Conservation (phyloP, 306 rosid species). For the Pterocarpus macrocarpus region DNA sequence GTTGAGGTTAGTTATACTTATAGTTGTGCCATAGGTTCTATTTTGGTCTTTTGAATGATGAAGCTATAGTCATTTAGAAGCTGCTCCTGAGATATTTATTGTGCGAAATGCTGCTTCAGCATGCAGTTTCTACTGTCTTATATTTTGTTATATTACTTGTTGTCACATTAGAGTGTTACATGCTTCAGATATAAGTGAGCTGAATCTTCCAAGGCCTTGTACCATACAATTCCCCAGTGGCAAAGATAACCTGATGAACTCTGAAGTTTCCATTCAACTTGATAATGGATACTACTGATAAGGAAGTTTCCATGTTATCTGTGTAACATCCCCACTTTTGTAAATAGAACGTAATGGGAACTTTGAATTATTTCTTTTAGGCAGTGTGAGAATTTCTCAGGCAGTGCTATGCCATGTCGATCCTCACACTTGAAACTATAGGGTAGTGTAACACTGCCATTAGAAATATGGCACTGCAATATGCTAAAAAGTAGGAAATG, state of each 20-base stretch:
- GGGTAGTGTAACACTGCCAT: no score
- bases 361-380: no score
- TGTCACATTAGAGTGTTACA: conserved; percentile 37
- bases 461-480: no score
- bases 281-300: conserved; percentile 93
- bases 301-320: conserved; percentile 46
- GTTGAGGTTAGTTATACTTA: background rate
- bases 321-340: no score
- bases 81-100: conserved; percentile 14
- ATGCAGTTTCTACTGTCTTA: conserved; percentile 11
- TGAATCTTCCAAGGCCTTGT: conserved; percentile 90
- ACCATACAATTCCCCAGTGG: conserved; percentile 83
- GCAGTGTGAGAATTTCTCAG: no score
- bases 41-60: no score
- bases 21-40: background rate
- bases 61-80: conserved; percentile 2
- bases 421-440: no score
- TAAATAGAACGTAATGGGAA: no score
- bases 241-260: conserved; percentile 94
- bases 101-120: background rate
- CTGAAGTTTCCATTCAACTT: conserved; percentile 89
- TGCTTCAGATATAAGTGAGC: conserved; percentile 89
- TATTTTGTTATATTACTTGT: conserved; percentile 29
- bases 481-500: no score
- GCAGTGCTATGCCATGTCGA: no score